These are phyloP conservation scores for Amyloporia xantha DNA, from an alignment of 768 basidiomycete genomes.

Conservation along the genomic window DNA sequence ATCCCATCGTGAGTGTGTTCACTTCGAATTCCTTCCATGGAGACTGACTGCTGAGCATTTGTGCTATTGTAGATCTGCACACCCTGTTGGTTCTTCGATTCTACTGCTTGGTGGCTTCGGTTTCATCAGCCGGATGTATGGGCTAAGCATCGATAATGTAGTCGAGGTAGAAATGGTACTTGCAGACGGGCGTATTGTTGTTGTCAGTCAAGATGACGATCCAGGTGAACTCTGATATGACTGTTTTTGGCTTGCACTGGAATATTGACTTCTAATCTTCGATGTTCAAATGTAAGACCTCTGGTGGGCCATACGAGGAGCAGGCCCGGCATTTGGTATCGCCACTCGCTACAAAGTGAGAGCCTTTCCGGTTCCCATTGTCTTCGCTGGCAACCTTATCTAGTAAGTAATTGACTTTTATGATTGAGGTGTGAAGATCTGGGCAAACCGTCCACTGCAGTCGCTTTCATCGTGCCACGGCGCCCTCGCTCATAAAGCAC, in stretches of 20 bases:
- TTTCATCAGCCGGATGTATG: conserved; percentile 75
- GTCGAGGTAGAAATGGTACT: conserved; percentile 91
- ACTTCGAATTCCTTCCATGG: too few species aligned
- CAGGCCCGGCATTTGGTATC: conserved; percentile 77
- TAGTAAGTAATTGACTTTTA: conserved; percentile 49
- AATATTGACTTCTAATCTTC: neutral
- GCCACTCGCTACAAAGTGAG: conserved; percentile 86
- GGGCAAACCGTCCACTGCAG: conserved; percentile 31
- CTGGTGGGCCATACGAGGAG: conserved; percentile 85
- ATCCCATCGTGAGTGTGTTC: conserved; percentile 58
- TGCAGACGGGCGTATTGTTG: conserved; percentile 81
- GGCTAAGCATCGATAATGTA: conserved; percentile 83
- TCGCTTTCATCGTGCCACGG: conserved; percentile 82
- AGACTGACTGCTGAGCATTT: neutral
- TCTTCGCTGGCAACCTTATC: conserved; percentile 88
- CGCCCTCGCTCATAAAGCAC: conserved; percentile 83
- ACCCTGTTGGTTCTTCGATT: conserved; percentile 72
- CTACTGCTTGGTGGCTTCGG: conserved; percentile 89
- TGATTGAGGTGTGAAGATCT: conserved; percentile 6
- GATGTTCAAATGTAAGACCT: conserved; percentile 43
- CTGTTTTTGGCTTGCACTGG: conserved; percentile 5
- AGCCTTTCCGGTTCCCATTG: conserved; percentile 84
- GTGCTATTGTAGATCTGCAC: conserved; percentile 48
- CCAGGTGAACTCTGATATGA: conserved; percentile 49
- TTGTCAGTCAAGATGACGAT: conserved; percentile 65